phyloP scores from a whole-genome alignment of 164 flowering plant species.

The Hamamelis virginiana region DNA sequence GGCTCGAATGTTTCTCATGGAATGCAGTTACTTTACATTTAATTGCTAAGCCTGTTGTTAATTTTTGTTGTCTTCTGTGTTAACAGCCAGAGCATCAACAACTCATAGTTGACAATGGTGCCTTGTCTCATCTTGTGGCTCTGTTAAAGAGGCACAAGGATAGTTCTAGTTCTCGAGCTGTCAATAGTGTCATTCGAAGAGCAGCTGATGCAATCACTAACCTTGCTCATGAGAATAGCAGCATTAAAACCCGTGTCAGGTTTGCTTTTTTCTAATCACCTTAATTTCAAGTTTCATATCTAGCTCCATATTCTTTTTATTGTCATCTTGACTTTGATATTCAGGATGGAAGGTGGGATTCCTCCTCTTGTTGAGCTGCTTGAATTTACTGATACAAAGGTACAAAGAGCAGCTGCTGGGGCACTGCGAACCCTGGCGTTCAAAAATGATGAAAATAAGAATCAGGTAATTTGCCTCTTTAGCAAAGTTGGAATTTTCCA shows the following conservation, averaged over 20 bases:
- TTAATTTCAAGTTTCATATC: slow-evolving; percentile 4
- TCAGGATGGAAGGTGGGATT: slow-evolving; percentile 94
- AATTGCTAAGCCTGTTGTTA: slow-evolving; percentile 3
- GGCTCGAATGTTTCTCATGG: background rate
- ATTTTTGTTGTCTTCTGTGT: slow-evolving; percentile 3
- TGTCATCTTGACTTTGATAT: slow-evolving; percentile 8
- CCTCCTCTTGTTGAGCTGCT: slow-evolving; percentile 98
- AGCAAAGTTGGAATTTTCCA: slow-evolving; percentile 7
- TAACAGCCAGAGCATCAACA: slow-evolving; percentile 98
- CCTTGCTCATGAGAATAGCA: slow-evolving; percentile 97
- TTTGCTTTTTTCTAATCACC: slow-evolving; percentile 24
- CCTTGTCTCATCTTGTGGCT: slow-evolving; percentile 80
- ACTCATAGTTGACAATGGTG: slow-evolving; percentile 90
- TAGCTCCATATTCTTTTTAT: slow-evolving; percentile 8
- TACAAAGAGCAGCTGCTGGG: slow-evolving; percentile 99
- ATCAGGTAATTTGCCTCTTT: slow-evolving; percentile 54
- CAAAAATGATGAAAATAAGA: slow-evolving; percentile 96
- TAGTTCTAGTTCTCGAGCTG: slow-evolving; percentile 59
- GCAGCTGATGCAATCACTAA: slow-evolving; percentile 99
- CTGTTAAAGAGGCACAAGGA: slow-evolving; percentile 67
- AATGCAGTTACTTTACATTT: background rate
- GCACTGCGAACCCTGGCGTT: slow-evolving; percentile 93
- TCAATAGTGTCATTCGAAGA: slow-evolving; percentile 85
- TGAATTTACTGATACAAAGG: slow-evolving; percentile 81
- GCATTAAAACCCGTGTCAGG: slow-evolving; percentile 93